These are phyloP conservation scores for Sarocladium strictum DNA, from an alignment of 2,329 filamentous ascomycete species.

Conservation along the genomic window DNA sequence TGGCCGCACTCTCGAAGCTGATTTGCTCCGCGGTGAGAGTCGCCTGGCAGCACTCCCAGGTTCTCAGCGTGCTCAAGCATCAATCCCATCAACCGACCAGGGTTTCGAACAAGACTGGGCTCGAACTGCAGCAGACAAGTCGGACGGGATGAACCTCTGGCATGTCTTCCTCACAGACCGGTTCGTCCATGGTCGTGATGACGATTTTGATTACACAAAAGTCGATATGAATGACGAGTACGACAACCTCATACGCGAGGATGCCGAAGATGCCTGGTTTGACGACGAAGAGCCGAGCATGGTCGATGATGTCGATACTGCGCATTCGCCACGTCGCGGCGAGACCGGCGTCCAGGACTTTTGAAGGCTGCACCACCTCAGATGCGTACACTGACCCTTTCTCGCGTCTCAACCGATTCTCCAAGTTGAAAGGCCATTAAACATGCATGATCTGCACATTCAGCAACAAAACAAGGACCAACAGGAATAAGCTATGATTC, in stretches of 20 bases:
- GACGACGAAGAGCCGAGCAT: conserved; percentile 71
- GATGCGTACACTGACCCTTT: too few relatives aligned
- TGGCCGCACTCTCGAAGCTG: conserved; percentile 70
- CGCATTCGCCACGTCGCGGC: conserved; percentile 33
- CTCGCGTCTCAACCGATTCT: background rate
- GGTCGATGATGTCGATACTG: conserved; percentile 32
- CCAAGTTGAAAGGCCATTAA: background rate
- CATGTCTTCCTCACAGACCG: conserved; percentile 63
- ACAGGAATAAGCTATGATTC: too few relatives aligned
- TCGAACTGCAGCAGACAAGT: conserved; percentile 34
- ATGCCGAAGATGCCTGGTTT: conserved; percentile 70
- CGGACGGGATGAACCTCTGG: conserved; percentile 67
- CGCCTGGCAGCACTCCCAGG: conserved; percentile 49
- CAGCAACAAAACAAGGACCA: too few relatives aligned
- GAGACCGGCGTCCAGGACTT: conserved; percentile 71
- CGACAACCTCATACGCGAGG: conserved; percentile 56
- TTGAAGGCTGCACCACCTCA: conserved; percentile 32
- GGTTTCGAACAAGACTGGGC: conserved; percentile 29
- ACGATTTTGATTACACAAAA: conserved; percentile 68
- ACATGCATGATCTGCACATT: too few relatives aligned
- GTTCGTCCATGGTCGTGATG: conserved; percentile 69
- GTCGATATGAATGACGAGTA: conserved; percentile 70
- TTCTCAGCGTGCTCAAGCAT: conserved; percentile 15
- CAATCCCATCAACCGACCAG: background rate
- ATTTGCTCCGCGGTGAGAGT: conserved; percentile 69